Evolutionary conservation across 768 basidiomycete species (phyloP).

Genomic region (Trametes cingulata): DNA sequence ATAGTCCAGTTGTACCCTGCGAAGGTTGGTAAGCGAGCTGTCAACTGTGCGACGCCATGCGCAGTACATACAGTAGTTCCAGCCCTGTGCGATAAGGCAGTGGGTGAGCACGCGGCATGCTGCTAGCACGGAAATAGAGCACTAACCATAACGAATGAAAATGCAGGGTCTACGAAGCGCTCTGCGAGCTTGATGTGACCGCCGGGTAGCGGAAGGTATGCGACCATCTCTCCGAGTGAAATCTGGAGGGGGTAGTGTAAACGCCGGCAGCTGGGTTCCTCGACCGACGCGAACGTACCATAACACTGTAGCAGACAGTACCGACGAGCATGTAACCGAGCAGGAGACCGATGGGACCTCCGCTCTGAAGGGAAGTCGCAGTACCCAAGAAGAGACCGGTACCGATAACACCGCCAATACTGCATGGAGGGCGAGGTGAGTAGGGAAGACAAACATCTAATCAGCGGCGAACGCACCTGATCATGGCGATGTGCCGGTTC

Average conservation of each 20-base stretch:
- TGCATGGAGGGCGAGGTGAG: slow-evolving; percentile 7
- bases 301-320: slow-evolving; percentile 67
- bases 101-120: background rate
- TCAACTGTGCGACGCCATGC: background rate
- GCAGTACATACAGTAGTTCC: slow-evolving; percentile 50
- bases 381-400: slow-evolving; percentile 53
- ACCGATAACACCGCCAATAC: slow-evolving; percentile 48
- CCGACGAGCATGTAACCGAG: slow-evolving; percentile 72
- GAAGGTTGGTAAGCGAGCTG: background rate
- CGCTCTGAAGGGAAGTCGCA: slow-evolving; percentile 40
- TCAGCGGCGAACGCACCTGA: slow-evolving; percentile 47
- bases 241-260: slow-evolving; percentile 40
- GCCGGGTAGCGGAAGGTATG: slow-evolving; percentile 76
- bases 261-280: background rate
- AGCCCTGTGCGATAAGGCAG: slow-evolving; percentile 39
- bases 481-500: slow-evolving; percentile 82
- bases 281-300: slow-evolving; percentile 44
- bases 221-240: slow-evolving; percentile 74
- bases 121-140: slow-evolving; percentile 34
- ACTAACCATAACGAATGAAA: slow-evolving; percentile 48
- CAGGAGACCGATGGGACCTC: slow-evolving; percentile 64
- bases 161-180: slow-evolving; percentile 77
- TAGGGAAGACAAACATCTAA: background rate
- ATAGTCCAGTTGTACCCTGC: slow-evolving; percentile 59
- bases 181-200: slow-evolving; percentile 81